Conservation (phyloP, 2,329 filamentous ascomycete species). For the Coniochaeta sp. region DNA sequence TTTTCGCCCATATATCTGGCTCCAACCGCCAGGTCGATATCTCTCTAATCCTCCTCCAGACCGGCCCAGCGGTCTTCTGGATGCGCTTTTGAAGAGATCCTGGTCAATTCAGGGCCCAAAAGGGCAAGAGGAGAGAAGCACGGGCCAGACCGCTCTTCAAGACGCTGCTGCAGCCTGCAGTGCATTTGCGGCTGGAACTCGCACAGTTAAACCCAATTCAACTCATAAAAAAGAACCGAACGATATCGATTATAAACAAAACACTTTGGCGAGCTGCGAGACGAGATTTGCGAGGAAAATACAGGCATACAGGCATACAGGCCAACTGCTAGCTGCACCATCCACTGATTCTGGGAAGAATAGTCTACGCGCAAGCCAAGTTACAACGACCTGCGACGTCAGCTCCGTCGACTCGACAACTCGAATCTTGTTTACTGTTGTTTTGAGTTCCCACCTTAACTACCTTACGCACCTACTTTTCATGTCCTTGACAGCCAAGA, state of each 20-base stretch:
- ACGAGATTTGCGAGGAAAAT: too few relatives aligned
- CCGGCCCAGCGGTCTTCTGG: background rate
- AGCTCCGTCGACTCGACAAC: background rate
- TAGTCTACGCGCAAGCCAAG: background rate
- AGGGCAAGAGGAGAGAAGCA: background rate
- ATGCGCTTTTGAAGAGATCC: background rate
- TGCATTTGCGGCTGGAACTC: background rate
- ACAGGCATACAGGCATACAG: too few relatives aligned
- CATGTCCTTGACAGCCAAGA: too few relatives aligned
- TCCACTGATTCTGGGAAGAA: background rate
- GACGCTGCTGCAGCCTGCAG: background rate
- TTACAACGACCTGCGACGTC: background rate
- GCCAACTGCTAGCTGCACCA: background rate
- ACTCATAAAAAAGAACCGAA: too few relatives aligned
- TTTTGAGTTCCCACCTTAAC: background rate
- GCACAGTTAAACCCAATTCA: background rate
- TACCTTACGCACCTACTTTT: too few relatives aligned
- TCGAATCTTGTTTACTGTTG: slow-evolving; percentile 1
- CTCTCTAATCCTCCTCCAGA: too few relatives aligned
- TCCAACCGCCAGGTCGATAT: background rate
- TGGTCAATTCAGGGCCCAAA: background rate
- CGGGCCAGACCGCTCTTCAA: background rate
- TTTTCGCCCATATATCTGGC: background rate
- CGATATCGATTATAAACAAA: too few relatives aligned
- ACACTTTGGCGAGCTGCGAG: too few relatives aligned